Conservation (phyloP, 1,284 basidiomycete species). For the Earliella scabrosa region DNA sequence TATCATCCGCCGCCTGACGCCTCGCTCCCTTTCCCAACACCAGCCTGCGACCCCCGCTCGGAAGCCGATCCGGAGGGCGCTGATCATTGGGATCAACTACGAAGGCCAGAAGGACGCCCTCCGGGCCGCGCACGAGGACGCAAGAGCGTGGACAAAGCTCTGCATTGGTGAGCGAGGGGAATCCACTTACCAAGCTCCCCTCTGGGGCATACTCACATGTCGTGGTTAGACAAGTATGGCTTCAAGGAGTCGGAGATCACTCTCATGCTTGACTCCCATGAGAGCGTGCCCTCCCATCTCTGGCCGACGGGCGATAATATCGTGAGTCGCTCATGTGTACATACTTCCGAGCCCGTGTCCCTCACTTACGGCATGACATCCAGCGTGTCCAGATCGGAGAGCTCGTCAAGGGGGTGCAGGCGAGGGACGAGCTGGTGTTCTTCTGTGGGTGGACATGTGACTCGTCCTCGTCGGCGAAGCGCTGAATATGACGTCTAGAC, state of each 20-base stretch:
- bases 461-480: background rate
- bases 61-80: background rate
- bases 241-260: background rate
- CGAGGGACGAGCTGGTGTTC: conserved; percentile 22
- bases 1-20: too few species aligned
- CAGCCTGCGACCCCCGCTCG: background rate
- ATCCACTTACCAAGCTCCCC: too few species aligned
- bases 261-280: background rate
- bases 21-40: too few species aligned
- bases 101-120: background rate
- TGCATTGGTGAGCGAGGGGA: background rate
- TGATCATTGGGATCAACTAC: conserved; percentile 1
- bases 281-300: background rate
- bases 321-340: background rate
- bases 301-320: conserved; percentile 10
- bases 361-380: too few species aligned
- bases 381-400: conserved; percentile 5
- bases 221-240: background rate
- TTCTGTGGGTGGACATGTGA: conserved; percentile 16
- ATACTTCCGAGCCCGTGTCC: too few species aligned
- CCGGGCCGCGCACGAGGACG: background rate
- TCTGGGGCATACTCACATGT: background rate
- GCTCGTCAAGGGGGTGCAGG: conserved; percentile 14
- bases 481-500: conserved; percentile 5
- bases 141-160: background rate